phyloP scores from a whole-genome alignment of 1,139 yeast species.

The Pichia sp. region DNA sequence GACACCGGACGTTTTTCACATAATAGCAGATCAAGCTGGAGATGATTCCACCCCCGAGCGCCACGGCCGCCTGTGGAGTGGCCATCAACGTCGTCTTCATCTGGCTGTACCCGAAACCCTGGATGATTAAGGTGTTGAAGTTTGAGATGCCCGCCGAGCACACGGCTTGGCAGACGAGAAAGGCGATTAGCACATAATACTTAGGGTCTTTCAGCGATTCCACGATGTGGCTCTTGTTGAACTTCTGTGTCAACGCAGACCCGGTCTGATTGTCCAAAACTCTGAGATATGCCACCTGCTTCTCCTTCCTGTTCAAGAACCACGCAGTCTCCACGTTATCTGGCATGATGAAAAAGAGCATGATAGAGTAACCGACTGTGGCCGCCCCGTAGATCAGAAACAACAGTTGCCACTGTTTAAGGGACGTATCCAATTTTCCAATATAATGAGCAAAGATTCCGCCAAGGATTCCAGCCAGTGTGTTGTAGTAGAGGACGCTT shows the following conservation, averaged over 20 bases:
- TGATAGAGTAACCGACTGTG: constrained; percentile 28
- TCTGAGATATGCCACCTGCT: constrained; percentile 27
- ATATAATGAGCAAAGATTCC: constrained; percentile 17
- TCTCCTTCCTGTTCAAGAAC: constrained; percentile 49
- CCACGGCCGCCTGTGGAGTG: constrained; percentile 21
- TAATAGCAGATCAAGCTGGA: constrained; percentile 9
- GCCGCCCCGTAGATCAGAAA: neutral
- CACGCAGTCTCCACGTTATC: constrained; percentile 35
- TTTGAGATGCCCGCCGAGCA: constrained; percentile 38
- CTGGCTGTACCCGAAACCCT: constrained; percentile 24
- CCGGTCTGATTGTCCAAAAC: constrained; percentile 30
- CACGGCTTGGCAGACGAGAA: constrained; percentile 35
- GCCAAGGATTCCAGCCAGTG: constrained; percentile 30
- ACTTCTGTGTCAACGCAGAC: constrained; percentile 19
- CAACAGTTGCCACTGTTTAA: neutral
- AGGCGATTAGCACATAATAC: constrained; percentile 35
- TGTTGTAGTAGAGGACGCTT: constrained; percentile 34
- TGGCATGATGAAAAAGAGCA: constrained; percentile 37
- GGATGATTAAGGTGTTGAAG: constrained; percentile 24
- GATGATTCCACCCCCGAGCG: constrained; percentile 13
- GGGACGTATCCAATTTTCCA: neutral
- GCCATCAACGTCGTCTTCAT: constrained; percentile 23
- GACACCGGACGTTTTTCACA: constrained; percentile 12
- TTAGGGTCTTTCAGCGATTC: constrained; percentile 39
- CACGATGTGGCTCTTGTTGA: constrained; percentile 30